Base-by-base conservation (phyloP, 2,329 filamentous ascomycete genomes). In the Microsporum audouinii region DNA sequence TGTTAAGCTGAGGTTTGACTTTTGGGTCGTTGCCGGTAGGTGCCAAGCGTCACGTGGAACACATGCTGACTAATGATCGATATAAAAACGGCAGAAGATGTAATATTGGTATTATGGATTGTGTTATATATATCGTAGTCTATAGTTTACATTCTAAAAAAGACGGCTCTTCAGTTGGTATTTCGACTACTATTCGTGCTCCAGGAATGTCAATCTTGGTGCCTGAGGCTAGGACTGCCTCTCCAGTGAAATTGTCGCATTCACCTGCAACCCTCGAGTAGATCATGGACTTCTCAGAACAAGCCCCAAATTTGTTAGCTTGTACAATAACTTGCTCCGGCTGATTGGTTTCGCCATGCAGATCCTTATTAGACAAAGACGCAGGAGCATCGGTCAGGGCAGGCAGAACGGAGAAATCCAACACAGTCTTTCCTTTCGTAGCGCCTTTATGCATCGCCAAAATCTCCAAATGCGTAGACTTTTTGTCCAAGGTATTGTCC, bases 281-380 rank as follows among this genome's bases (percentile, higher is more conserved):
- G 63, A 67, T 70, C 57, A 76, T 72, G 17, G 71, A 70, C 53
- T 72, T 74, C 60, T 75, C 73, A 4, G 74, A 75, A 53, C 76
- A 61, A 8, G 73, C 75, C 5, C 74, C 73, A 64, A 76, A 76
- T 29, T 65, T 65, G 58, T 70, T 68, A 12, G 66, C 70, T 6
- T 72, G n/a, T 14, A 66, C 55, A 14, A 64, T 47, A 17, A 76
- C 60, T 39, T 65, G 59, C 14, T 66, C 12, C 27, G 34, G 12
- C 23, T 27, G 17, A 10, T 56, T 29, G 23, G 17, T 12, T 2
- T 27, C 51, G 12, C n/a, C 12, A 12, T n/a, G 23, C 5, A 33
- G 17, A n/a, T 3, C 6, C 43, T 47, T n/a, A n/a, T n/a, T 43
- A 5, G 39, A n/a, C 7, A 29, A 33, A 31, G 29, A 8, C 3